phyloP scores from a whole-genome alignment of 352 stramenopile genomes.

The Aphanomyces cochlioides region DNA sequence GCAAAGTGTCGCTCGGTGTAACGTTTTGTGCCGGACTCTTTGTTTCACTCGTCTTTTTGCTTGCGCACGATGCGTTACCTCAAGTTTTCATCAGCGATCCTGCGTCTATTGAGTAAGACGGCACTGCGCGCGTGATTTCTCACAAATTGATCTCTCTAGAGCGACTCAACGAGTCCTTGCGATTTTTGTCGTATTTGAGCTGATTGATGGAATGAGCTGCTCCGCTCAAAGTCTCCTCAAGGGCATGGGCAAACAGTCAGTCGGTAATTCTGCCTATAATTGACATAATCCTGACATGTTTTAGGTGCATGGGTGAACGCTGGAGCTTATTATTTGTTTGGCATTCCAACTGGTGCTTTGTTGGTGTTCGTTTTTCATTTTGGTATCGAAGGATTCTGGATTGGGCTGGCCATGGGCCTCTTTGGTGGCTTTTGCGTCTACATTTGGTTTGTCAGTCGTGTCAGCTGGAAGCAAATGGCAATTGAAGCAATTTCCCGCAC shows the following conservation, averaged over 20 bases:
- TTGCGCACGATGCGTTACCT: slow-evolving; percentile 50
- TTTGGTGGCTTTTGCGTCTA: slow-evolving; percentile 47
- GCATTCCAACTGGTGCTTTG: slow-evolving; percentile 63
- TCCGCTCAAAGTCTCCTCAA: slow-evolving; percentile 65
- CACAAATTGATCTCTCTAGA: background rate
- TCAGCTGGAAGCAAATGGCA: slow-evolving; percentile 37
- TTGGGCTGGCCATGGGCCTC: slow-evolving; percentile 54
- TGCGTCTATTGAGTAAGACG: slow-evolving; percentile 41
- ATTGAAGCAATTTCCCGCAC: slow-evolving; percentile 36
- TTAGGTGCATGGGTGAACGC: slow-evolving; percentile 45
- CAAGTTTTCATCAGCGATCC: slow-evolving; percentile 72
- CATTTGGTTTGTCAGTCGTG: slow-evolving; percentile 5
- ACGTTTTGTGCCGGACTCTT: slow-evolving; percentile 37
- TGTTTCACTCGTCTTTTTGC: slow-evolving; percentile 29
- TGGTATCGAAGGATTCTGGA: slow-evolving; percentile 52
- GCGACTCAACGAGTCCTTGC: slow-evolving; percentile 33
- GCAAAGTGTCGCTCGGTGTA: slow-evolving; percentile 40
- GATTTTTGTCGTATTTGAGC: slow-evolving; percentile 39
- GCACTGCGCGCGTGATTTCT: slow-evolving; percentile 19
- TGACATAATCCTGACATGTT: slow-evolving; percentile 54
- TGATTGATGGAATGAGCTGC: slow-evolving; percentile 51
- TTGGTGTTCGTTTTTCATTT: slow-evolving; percentile 48
- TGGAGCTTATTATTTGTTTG: slow-evolving; percentile 71
- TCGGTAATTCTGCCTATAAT: slow-evolving; percentile 40
- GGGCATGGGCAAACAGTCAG: slow-evolving; percentile 53